Evolutionary conservation across 352 stramenopile species (phyloP), one percentile per base, ranked within the genome.

Genomic region (Pythium sp.): DNA sequence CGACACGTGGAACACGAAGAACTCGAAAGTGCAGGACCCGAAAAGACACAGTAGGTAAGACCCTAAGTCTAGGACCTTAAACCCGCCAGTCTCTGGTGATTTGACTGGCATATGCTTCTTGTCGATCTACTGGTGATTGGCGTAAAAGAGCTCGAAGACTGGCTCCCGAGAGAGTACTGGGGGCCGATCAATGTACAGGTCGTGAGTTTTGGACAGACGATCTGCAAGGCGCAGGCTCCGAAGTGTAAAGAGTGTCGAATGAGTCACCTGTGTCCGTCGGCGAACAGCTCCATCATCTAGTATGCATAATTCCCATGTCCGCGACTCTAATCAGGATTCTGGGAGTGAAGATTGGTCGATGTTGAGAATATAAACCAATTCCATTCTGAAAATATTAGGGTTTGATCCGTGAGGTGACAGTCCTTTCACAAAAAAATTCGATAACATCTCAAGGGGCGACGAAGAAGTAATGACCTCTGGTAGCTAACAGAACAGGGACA

Each of bases 161-260:
- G 96, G 96, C 77, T 99, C 6, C 96, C 96, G 4, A 76, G 71
- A 22, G 82, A 91, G 61, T 72, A 91, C 49, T 99, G 96, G 97
- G 74, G 73, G 2, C 78, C 86, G 0, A 91, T 99, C 49, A 99
- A 99, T 79, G 62, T 92, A 11, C 71, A 98, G 15, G 90, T 98
- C 49, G 97, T 99, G 30, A 96, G 97, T 26, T 98, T 99, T 73
- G 97, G 96, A 6, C 97, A 99, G 74, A 95, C 97, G 66, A 80
- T 98, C 22, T 97, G 90, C 58, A 68, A 81, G 4, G 80, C 86
- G 18, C 73, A 76, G 26, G 74, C 70, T 3, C 87, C 89, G 8
- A 90, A 90, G 66, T 96, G 89, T 72, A 68, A 26, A 18, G 77
- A 89, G 55, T 96, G 89, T 69, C 78, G 74, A 57, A 78, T 96